Conservation (phyloP, 140 eudicot species). For the Flaveria floridana region DNA sequence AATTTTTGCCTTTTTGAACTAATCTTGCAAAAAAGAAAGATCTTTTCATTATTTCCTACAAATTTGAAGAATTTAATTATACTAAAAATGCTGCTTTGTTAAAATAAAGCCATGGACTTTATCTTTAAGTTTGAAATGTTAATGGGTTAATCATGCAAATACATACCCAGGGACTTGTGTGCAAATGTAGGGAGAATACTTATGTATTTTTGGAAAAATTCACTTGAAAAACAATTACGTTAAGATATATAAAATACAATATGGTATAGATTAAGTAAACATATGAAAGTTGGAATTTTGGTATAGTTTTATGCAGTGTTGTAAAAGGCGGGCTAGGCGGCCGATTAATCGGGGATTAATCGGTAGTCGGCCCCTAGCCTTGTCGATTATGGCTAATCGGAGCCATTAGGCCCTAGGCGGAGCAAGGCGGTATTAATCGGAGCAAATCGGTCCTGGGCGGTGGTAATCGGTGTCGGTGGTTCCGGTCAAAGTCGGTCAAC, state of each 20-base stretch:
- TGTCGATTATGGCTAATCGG: no score
- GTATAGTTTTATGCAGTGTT: no score
- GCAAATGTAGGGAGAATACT: not conserved
- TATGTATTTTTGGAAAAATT: not conserved
- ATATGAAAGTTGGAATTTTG: not conserved
- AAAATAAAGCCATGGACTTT: not conserved
- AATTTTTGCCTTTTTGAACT: not conserved
- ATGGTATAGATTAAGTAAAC: not conserved
- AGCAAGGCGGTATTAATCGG: no score
- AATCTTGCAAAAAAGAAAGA: not conserved
- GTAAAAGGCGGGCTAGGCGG: no score
- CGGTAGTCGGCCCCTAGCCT: no score
- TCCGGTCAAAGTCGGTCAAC: no score
- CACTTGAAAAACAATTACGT: not conserved
- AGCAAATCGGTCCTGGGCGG: no score
- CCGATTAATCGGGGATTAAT: no score
- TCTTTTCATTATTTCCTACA: not conserved
- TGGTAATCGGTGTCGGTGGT: no score
- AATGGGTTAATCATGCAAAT: not conserved
- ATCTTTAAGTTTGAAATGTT: not conserved
- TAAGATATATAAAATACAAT: not conserved
- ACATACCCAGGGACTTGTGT: not conserved
- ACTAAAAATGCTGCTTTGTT: not conserved
- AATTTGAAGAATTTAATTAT: not conserved
- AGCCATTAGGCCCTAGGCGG: no score